Conservation (phyloP, 1,139 yeast genomes). For the Hansenula sp. region DNA sequence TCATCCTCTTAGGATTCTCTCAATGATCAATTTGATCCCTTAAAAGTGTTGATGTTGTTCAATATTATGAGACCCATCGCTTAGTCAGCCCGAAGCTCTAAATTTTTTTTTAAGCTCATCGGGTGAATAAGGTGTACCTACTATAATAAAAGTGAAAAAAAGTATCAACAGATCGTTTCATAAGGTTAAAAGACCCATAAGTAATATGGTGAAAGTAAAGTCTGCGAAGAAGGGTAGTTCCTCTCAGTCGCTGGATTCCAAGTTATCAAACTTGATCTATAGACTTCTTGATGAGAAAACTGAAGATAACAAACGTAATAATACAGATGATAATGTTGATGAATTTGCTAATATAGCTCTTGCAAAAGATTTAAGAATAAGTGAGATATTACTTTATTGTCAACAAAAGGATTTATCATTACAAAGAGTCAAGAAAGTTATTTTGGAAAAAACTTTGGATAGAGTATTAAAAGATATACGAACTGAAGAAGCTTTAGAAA, state of each 20-base stretch:
- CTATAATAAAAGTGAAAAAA: no score
- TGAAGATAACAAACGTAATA: constrained; percentile 33
- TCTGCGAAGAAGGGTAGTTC: constrained; percentile 12
- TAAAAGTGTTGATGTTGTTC: no score
- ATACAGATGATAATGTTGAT: constrained; percentile 23
- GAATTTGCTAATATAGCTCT: constrained; percentile 40
- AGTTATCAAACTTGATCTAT: constrained; percentile 45
- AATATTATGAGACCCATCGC: not conserved
- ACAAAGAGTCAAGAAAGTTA: constrained; percentile 58
- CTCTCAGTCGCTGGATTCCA: constrained; percentile 39
- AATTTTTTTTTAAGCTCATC: constrained; percentile 3
- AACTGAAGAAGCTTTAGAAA: constrained; percentile 27
- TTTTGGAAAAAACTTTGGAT: constrained; percentile 55
- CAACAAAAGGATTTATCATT: constrained; percentile 60
- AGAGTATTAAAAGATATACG: constrained; percentile 41
- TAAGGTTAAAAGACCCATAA: not conserved
- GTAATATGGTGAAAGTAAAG: constrained; percentile 18
- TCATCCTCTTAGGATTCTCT: not conserved
- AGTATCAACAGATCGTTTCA: not conserved
- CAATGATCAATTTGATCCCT: not conserved
- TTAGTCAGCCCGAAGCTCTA: not conserved
- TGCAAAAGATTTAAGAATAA: constrained; percentile 50
- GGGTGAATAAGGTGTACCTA: no score
- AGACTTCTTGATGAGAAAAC: constrained; percentile 49
- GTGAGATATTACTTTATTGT: constrained; percentile 50